A percentile compares a stretch with the other conserved stretches of the same genome.
These are phyloP conservation scores for Rhizophora mangle DNA, from an alignment of 345 rosid genomes.

Conservation along the genomic window DNA sequence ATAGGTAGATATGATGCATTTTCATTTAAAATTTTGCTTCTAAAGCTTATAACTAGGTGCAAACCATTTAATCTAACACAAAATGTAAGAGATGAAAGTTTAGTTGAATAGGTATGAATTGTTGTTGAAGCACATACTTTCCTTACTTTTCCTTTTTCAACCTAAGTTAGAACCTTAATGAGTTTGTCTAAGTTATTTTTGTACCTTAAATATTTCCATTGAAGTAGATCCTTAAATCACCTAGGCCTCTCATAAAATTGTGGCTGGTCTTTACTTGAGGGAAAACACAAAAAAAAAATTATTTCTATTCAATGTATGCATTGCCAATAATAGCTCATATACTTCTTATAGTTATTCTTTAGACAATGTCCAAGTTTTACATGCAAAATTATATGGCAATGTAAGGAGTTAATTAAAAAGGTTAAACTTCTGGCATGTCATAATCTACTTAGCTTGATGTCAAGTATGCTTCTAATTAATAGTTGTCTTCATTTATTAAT, in stretches of 20 bases:
- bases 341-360: too few species aligned
- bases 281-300: too few species aligned
- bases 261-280: too few species aligned
- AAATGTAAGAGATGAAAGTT: slow-evolving; percentile 87
- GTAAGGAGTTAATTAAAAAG: too few species aligned
- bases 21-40: slow-evolving; percentile 93
- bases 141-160: not conserved
- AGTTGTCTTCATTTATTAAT: too few species aligned
- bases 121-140: not conserved
- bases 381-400: too few species aligned
- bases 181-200: not conserved
- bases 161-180: not conserved
- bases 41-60: slow-evolving; percentile 90
- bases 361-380: too few species aligned
- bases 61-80: slow-evolving; percentile 73
- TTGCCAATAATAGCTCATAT: too few species aligned
- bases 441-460: not conserved
- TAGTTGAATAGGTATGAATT: slow-evolving; percentile 92
- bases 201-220: not conserved
- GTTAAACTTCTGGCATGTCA: too few species aligned
- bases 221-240: not conserved
- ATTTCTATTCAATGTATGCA: too few species aligned
- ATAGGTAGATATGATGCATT: slow-evolving; percentile 89
- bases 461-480: not conserved
- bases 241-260: too few species aligned